Conservation (phyloP, 345 rosid genomes). For the Brassica juncea region DNA sequence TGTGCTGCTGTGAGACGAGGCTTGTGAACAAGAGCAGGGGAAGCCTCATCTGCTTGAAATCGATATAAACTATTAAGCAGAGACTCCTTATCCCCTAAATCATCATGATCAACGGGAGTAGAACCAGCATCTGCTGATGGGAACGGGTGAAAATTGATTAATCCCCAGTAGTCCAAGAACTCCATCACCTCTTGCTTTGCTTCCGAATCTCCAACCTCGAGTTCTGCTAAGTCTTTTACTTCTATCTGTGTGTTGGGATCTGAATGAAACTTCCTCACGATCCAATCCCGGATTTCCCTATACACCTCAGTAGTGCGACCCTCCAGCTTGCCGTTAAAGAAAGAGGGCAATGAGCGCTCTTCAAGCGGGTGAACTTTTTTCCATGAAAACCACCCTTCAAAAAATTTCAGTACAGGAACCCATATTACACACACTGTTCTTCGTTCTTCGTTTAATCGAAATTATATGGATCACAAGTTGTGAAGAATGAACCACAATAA, state of each 20-base stretch:
- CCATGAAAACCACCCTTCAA: slow-evolving; percentile 98
- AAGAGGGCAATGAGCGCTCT: slow-evolving; percentile 75
- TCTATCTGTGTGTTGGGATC: slow-evolving; percentile 64
- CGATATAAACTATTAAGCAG: slow-evolving; percentile 72
- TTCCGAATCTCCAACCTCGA: slow-evolving; percentile 74
- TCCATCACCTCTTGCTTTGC: slow-evolving; percentile 90
- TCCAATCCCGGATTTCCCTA: slow-evolving; percentile 81
- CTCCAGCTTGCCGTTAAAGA: slow-evolving; percentile 79
- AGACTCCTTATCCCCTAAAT: slow-evolving; percentile 44
- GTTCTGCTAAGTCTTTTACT: slow-evolving; percentile 69
- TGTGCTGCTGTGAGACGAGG: slow-evolving; percentile 52
- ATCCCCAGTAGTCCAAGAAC: slow-evolving; percentile 98
- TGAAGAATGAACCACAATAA: slow-evolving; percentile 4
- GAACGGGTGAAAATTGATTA: slow-evolving; percentile 94
- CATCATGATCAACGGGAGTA: slow-evolving; percentile 45
- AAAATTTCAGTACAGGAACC: slow-evolving; percentile 13
- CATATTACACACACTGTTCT: slow-evolving; percentile 3
- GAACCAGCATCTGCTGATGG: slow-evolving; percentile 50
- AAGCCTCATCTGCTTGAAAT: slow-evolving; percentile 64
- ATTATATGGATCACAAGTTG: neutral
- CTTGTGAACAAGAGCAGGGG: slow-evolving; percentile 49
- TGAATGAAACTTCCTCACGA: slow-evolving; percentile 79
- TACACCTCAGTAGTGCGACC: slow-evolving; percentile 65
- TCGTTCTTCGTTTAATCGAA: slow-evolving; percentile 1
- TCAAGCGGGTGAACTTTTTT: slow-evolving; percentile 74